phyloP scores from a whole-genome alignment of 228 moss, liverwort and hornwort genomes.

The Sphagnum magellanicum region DNA sequence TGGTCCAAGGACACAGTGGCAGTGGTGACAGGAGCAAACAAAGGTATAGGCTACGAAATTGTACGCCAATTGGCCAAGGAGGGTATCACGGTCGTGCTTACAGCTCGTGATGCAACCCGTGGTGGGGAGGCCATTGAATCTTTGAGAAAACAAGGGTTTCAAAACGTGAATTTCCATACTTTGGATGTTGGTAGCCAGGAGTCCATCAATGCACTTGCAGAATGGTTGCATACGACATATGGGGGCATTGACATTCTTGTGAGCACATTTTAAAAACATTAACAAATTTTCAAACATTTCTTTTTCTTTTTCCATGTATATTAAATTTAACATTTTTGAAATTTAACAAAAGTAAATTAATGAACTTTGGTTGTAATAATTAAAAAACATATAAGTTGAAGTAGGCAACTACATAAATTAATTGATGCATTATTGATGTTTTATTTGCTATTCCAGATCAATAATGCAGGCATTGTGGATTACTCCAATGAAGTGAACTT shows the following conservation, averaged over 20 bases:
- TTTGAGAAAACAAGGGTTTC: not conserved
- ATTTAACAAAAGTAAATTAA: no score
- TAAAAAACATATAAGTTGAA: no score
- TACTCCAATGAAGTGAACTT: no score
- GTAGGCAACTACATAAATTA: no score
- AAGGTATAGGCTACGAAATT: constrained; percentile 21
- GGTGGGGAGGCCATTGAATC: constrained; percentile 5
- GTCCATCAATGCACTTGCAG: not conserved
- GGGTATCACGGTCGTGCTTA: constrained; percentile 18
- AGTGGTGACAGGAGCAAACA: constrained; percentile 22
- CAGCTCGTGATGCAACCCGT: constrained; percentile 17
- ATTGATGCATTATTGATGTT: no score
- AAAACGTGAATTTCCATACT: not conserved
- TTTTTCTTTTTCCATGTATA: no score
- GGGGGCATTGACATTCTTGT: constrained; percentile 5
- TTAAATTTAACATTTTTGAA: no score
- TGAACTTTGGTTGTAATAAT: no score
- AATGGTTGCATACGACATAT: not conserved
- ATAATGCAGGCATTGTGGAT: no score
- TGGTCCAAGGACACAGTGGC: constrained; percentile 4
- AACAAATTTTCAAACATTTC: no score
- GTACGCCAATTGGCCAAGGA: constrained; percentile 11
- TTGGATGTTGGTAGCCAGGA: not conserved
- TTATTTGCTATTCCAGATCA: no score
- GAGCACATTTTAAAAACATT: no score